A percentile compares a stretch with the other conserved stretches of the same genome.
Evolutionary conservation across 2,329 filamentous ascomycete species (phyloP).

Genomic region (Rasamsonia emersonii): DNA sequence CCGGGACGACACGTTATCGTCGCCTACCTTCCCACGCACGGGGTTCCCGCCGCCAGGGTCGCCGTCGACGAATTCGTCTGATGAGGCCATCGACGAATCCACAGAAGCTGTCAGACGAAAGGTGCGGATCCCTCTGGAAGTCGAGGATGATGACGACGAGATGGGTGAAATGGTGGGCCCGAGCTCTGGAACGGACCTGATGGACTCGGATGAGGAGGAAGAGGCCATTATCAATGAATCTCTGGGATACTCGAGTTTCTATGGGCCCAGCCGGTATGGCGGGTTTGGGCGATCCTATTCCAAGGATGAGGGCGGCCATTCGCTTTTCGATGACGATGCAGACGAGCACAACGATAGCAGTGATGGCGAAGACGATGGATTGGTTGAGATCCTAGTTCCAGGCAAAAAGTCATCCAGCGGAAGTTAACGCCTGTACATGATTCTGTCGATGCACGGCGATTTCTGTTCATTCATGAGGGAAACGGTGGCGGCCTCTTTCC

Average conservation of each 20-base stretch:
- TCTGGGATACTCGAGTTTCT: conserved; percentile 61
- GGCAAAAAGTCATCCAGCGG: conserved; percentile 25
- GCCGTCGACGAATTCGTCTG: conserved; percentile 34
- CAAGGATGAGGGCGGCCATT: conserved; percentile 12
- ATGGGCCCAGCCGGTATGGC: conserved; percentile 33
- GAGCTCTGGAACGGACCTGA: conserved; percentile 34
- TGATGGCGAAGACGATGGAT: conserved; percentile 32
- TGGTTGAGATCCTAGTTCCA: conserved; percentile 39
- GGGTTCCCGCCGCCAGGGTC: conserved; percentile 32
- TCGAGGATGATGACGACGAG: conserved; percentile 46
- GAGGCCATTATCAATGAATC: conserved; percentile 53
- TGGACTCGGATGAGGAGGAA: conserved; percentile 46
- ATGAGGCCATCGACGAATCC: conserved; percentile 30
- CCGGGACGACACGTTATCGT: conserved; percentile 20
- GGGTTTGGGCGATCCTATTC: conserved; percentile 34
- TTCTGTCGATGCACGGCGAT: too few relatives aligned
- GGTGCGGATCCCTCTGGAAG: conserved; percentile 48
- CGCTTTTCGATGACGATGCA: conserved; percentile 23
- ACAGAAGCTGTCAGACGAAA: conserved; percentile 31
- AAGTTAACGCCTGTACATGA: too few relatives aligned
- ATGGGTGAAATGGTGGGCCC: conserved; percentile 42
- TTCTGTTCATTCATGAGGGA: too few relatives aligned
- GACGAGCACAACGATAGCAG: conserved; percentile 37
- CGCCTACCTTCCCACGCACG: conserved; percentile 28
- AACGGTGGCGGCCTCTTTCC: too few relatives aligned